phyloP scores from a whole-genome alignment of 1,284 basidiomycete genomes.

The Ceratobasidium sp. region DNA sequence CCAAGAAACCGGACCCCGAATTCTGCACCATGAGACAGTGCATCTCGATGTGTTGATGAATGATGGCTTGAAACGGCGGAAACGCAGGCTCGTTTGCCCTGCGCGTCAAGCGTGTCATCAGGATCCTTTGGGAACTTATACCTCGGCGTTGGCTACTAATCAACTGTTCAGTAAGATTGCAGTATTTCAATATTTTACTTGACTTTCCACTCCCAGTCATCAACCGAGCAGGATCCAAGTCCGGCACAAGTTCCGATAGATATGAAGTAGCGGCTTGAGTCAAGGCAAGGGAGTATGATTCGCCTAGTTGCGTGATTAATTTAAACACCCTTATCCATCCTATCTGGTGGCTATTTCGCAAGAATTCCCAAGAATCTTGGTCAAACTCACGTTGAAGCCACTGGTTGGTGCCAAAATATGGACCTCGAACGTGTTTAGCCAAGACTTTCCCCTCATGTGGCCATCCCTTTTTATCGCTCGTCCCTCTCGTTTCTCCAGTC shows the following conservation, averaged over 20 bases:
- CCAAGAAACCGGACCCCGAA: conserved; percentile 13
- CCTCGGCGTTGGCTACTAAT: background rate
- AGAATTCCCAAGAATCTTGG: too few species aligned
- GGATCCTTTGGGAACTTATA: too few species aligned
- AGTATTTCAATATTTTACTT: background rate
- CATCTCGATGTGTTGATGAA: background rate
- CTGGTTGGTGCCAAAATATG: too few species aligned
- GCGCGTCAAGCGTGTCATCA: too few species aligned
- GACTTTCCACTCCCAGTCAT: background rate
- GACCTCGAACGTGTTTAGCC: too few species aligned
- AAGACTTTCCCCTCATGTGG: too few species aligned
- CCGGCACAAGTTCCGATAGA: background rate
- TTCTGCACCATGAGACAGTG: conserved; percentile 12
- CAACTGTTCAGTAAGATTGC: background rate
- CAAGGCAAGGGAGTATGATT: background rate
- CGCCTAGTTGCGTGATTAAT: too few species aligned
- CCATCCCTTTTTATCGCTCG: too few species aligned
- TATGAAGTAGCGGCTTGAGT: background rate
- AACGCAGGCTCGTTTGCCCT: background rate
- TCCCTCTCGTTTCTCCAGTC: too few species aligned
- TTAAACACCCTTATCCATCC: too few species aligned
- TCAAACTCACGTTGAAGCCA: too few species aligned
- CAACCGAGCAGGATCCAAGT: background rate
- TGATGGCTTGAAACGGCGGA: conserved; percentile 7
- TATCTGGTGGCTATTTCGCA: too few species aligned